Percentiles rank a stretch among this genome's conserved stretches.
Evolutionary conservation across 345 rosid genomes (phyloP).

Genomic region (Pugionium dolabratum): DNA sequence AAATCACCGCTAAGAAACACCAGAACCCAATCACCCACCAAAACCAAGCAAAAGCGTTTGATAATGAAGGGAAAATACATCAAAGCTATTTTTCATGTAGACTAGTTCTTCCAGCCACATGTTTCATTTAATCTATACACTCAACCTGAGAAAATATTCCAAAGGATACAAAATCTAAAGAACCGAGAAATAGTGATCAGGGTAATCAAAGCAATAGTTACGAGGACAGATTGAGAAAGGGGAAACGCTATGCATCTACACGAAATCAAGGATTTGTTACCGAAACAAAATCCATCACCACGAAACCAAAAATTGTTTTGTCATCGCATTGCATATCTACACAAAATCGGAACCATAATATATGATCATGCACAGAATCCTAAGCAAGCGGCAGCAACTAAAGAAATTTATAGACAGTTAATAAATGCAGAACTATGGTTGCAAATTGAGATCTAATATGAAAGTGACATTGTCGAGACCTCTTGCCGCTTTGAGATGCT

Average conservation of each 20-base stretch:
- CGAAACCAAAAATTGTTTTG: not conserved
- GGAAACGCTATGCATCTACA: not conserved
- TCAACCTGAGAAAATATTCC: conserved; percentile 12
- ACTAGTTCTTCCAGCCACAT: not conserved
- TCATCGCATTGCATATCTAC: not conserved
- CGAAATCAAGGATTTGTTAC: not conserved
- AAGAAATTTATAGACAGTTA: not conserved
- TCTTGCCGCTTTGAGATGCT: not conserved
- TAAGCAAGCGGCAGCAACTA: not conserved
- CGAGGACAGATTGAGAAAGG: not conserved
- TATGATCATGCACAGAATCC: not conserved
- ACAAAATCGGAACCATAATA: not conserved
- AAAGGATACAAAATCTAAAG: conserved; percentile 1
- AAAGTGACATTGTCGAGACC: not conserved
- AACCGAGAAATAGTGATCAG: conserved; percentile 1
- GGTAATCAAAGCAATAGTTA: conserved; percentile 2
- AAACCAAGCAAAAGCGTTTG: conserved; percentile 15
- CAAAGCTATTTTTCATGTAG: not conserved
- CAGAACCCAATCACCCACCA: not conserved
- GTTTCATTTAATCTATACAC: not conserved
- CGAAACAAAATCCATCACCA: conserved; percentile 11
- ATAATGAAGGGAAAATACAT: conserved; percentile 10
- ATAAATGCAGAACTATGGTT: not conserved
- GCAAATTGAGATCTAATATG: conserved; percentile 9
- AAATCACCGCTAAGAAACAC: conserved; percentile 7